phyloP scores from a whole-genome alignment of 1,284 basidiomycete genomes.

The Ganoderma multipileum region DNA sequence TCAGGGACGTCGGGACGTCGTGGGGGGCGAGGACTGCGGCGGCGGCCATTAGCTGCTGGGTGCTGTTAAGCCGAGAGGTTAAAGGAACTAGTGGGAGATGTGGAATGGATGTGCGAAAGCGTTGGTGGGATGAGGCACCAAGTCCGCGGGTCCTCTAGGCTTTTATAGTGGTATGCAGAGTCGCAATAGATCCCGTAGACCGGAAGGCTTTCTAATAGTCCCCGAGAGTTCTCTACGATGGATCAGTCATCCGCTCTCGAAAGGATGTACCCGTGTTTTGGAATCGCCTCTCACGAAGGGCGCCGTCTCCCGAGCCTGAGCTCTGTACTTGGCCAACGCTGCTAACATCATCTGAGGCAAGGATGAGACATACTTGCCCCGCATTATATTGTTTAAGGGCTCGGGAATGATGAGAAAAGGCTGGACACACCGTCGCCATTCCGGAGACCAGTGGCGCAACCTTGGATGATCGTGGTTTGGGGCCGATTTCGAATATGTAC shows the following conservation, averaged over 20 bases:
- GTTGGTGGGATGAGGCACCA: background rate
- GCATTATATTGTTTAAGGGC: background rate
- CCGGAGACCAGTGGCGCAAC: constrained; percentile 23
- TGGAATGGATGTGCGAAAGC: background rate
- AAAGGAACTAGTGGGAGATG: background rate
- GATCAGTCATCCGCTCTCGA: constrained; percentile 12
- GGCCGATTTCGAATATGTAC: constrained; percentile 6
- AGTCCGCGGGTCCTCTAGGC: background rate
- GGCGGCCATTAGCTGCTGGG: constrained; percentile 12
- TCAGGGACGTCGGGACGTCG: constrained; percentile 34
- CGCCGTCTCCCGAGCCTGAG: too few relatives aligned
- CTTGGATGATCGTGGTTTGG: background rate
- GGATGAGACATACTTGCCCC: constrained; percentile 7
- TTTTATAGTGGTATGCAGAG: constrained; percentile 8
- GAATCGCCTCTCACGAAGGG: too few relatives aligned
- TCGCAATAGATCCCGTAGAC: background rate
- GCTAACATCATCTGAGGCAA: constrained; percentile 19
- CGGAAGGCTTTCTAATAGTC: constrained; percentile 13
- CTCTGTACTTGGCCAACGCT: background rate
- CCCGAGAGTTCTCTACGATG: background rate
- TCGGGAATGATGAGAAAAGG: background rate
- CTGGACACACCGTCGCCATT: constrained; percentile 23
- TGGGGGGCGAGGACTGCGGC: constrained; percentile 23
- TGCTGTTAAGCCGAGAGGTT: background rate
- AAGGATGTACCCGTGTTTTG: background rate